These are phyloP conservation scores for Ceratocystis papillata DNA, from an alignment of 2,329 filamentous ascomycete genomes.

Conservation along the genomic window DNA sequence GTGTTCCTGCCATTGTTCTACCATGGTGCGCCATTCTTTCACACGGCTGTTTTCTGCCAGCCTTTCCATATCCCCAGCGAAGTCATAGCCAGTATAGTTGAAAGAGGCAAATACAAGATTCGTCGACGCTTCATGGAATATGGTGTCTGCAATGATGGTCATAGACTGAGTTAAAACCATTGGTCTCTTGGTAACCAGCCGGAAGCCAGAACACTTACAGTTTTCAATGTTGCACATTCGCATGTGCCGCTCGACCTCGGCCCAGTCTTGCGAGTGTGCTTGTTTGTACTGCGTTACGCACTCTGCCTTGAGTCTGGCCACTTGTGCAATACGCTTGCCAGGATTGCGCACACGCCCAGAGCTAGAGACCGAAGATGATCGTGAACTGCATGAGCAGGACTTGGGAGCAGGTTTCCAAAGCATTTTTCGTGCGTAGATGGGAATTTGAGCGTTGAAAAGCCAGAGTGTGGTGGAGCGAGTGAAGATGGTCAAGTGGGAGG, in stretches of 20 bases:
- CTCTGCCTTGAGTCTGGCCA: slow-evolving; percentile 59
- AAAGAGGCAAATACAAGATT: slow-evolving; percentile 62
- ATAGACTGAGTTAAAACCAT: not conserved
- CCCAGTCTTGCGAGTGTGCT: slow-evolving; percentile 64
- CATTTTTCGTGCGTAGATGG: not conserved
- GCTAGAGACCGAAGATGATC: slow-evolving; percentile 13
- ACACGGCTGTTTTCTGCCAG: slow-evolving; percentile 65
- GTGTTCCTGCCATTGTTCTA: slow-evolving; percentile 59
- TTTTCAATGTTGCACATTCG: slow-evolving; percentile 63
- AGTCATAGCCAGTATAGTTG: slow-evolving; percentile 68
- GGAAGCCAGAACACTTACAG: slow-evolving; percentile 39
- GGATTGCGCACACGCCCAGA: slow-evolving; percentile 6
- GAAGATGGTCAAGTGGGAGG: not conserved
- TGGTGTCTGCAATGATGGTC: slow-evolving; percentile 46
- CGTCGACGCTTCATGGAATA: slow-evolving; percentile 55
- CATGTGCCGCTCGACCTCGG: slow-evolving; percentile 65
- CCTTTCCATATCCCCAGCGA: slow-evolving; percentile 60
- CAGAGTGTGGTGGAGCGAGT: not conserved
- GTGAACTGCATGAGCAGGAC: slow-evolving; percentile 10
- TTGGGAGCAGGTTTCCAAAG: slow-evolving; percentile 17
- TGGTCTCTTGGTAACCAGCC: not conserved
- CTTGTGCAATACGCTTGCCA: slow-evolving; percentile 51
- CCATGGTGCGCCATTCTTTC: slow-evolving; percentile 71
- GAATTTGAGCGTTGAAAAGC: not conserved
- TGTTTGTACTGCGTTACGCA: slow-evolving; percentile 59